A percentile compares a stretch with the other conserved stretches of the same genome.
Evolutionary conservation across 345 rosid genomes (phyloP).

Genomic region (Citrus hindsii): DNA sequence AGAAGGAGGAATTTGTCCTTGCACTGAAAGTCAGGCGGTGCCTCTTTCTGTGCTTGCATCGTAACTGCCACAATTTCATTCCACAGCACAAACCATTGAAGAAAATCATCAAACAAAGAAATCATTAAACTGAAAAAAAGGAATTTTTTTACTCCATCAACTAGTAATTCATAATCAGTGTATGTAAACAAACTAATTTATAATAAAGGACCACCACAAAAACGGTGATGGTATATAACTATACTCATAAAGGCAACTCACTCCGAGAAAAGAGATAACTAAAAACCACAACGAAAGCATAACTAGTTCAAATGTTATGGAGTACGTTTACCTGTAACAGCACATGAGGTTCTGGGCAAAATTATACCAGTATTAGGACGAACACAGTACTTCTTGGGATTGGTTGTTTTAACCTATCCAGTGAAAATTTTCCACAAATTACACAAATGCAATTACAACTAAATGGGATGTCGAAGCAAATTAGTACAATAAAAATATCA

Average conservation of each 20-base stretch:
- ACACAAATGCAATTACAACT: background rate
- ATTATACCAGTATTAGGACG: conserved; percentile 82
- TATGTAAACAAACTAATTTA: no score
- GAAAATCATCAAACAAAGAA: background rate
- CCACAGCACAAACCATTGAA: conserved; percentile 4
- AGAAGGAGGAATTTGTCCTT: conserved; percentile 89
- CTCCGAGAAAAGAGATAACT: background rate
- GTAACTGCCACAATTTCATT: conserved; percentile 47
- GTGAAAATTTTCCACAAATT: background rate
- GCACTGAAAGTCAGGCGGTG: conserved; percentile 82
- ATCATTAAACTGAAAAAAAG: background rate
- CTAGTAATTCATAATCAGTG: background rate
- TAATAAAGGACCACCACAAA: no score
- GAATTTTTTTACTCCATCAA: background rate
- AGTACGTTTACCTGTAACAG: conserved; percentile 51
- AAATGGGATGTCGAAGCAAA: background rate
- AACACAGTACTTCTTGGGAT: conserved; percentile 78
- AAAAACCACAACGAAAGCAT: background rate
- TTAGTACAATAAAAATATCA: background rate
- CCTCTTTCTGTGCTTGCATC: conserved; percentile 89
- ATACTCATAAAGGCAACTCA: no score
- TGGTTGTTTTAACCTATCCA: conserved; percentile 80
- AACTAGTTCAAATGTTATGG: background rate
- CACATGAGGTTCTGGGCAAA: conserved; percentile 56
- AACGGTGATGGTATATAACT: no score